phyloP scores from a whole-genome alignment of 2,329 filamentous ascomycete genomes.

The Xylaria sp. region DNA sequence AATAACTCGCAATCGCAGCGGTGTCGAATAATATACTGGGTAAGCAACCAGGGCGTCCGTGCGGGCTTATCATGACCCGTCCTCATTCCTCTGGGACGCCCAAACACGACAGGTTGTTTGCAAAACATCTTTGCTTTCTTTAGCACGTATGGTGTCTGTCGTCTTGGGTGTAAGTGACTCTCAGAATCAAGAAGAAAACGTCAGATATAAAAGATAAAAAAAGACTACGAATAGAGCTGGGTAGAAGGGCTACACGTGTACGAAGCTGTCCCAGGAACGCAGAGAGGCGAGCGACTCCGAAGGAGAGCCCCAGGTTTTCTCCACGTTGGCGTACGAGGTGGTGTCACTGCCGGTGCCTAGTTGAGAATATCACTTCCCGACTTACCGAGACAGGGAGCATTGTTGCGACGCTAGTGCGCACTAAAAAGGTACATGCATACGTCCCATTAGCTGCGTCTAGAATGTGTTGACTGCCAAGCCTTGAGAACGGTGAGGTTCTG shows the following conservation, averaged over 20 bases:
- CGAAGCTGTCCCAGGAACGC: neutral
- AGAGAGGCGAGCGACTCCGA: neutral
- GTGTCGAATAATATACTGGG: no score
- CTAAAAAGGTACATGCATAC: neutral
- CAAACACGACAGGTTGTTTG: no score
- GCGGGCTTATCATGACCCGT: neutral
- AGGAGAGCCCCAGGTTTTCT: neutral
- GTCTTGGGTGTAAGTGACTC: no score
- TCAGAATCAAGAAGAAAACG: neutral
- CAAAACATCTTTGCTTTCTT: no score
- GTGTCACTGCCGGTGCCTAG: no score
- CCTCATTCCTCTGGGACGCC: neutral
- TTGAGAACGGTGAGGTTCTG: no score
- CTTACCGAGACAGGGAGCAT: neutral
- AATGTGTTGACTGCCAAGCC: neutral
- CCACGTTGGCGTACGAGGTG: neutral
- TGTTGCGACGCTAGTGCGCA: neutral
- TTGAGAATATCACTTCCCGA: neutral
- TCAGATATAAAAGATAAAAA: neutral
- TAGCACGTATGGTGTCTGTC: no score
- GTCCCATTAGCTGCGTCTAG: neutral
- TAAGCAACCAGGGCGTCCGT: neutral
- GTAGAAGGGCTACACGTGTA: neutral
- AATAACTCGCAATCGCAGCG: no score
- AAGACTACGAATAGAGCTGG: neutral